Conservation (phyloP, 2,329 filamentous ascomycete genomes). For the Exserohilum rostratum region DNA sequence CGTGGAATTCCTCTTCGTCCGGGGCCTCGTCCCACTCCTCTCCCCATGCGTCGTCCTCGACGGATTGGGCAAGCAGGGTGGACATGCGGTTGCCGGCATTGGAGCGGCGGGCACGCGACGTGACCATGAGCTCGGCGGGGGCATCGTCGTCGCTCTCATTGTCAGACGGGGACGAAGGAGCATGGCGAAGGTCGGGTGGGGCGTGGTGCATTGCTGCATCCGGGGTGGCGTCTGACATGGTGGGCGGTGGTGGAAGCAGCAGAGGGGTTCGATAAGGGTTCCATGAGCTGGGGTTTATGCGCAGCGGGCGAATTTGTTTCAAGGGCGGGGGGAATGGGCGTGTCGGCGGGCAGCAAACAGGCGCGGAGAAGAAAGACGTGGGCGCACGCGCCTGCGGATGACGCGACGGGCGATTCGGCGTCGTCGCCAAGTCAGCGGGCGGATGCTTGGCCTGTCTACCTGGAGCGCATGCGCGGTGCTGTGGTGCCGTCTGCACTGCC, state of each 20-base stretch:
- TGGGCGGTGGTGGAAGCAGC: slow-evolving; percentile 5
- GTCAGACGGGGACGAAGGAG: slow-evolving; percentile 17
- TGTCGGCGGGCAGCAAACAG: background rate
- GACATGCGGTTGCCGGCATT: slow-evolving; percentile 52
- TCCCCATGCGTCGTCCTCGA: slow-evolving; percentile 46
- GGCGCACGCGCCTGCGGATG: slow-evolving; percentile 15
- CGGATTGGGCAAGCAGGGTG: slow-evolving; percentile 44
- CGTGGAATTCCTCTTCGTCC: slow-evolving; percentile 59
- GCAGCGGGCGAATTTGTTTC: slow-evolving; percentile 31
- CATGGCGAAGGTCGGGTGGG: slow-evolving; percentile 23
- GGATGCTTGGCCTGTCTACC: slow-evolving; percentile 13
- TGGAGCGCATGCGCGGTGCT: slow-evolving; percentile 3
- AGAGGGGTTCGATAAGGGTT: slow-evolving; percentile 38
- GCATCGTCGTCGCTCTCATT: slow-evolving; percentile 38
- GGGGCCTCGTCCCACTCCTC: slow-evolving; percentile 71
- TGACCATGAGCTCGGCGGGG: slow-evolving; percentile 47
- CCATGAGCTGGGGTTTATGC: slow-evolving; percentile 29
- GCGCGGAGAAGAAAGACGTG: background rate
- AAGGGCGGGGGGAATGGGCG: slow-evolving; percentile 12
- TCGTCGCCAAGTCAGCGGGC: slow-evolving; percentile 17
- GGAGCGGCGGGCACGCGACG: slow-evolving; percentile 44
- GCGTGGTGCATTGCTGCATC: slow-evolving; percentile 16
- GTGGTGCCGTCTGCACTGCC: slow-evolving; percentile 10
- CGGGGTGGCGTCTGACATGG: slow-evolving; percentile 25
- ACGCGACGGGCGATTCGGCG: slow-evolving; percentile 21